Base-by-base conservation (phyloP, 345 rosid genomes). In the Raphanus sativus region DNA sequence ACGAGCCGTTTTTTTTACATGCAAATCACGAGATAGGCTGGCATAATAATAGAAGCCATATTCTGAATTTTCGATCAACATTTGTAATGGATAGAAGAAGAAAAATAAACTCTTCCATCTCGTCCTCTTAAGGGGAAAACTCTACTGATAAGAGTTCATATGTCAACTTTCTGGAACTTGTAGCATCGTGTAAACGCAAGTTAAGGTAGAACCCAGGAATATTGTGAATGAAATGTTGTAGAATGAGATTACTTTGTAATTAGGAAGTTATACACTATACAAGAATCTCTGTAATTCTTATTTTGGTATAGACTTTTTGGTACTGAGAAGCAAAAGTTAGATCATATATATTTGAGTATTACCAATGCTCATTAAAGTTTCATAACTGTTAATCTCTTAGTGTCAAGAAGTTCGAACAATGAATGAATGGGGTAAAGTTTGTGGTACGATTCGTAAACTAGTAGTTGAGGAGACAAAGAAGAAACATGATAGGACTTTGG, bases 401-500 rank as follows among this genome's bases (percentile, higher is more conserved):
- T n/a, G 56, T 66, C 33, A 65, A 65, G 42, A 65, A 38, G 56
- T 16, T 65, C 6, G 45, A 16, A 66, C 12, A 17, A 12, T 66
- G 52, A 52, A 61, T 24, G 56, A 69, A 67, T 21, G 67, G 2
- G 64, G 56, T 21, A n/a, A 60, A 45, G 60, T 71, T 70, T 64
- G 71, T 65, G 68, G 75, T 77, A 77, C 80, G 66, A 21, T 36
- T 70, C 75, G 75, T 70, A 77, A 55, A 65, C 24, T 5, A 65
- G 71, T 65, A 65, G n/a, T n/a, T 71, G 81, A 65, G 71, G 76
- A 77, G 76, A 77, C 81, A 77, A 3, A 55, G 40, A 65, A 71
- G 38, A 77, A 71, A 77, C 81, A 77, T 65, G 81, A 71, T 56
- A 71, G 42, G 76, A 77, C 76, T 71, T 77, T 2, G 71, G 61